Evolutionary conservation across 768 basidiomycete genomes (phyloP), one percentile per base, ranked within the genome.

Genomic region (Lactarius indigo): DNA sequence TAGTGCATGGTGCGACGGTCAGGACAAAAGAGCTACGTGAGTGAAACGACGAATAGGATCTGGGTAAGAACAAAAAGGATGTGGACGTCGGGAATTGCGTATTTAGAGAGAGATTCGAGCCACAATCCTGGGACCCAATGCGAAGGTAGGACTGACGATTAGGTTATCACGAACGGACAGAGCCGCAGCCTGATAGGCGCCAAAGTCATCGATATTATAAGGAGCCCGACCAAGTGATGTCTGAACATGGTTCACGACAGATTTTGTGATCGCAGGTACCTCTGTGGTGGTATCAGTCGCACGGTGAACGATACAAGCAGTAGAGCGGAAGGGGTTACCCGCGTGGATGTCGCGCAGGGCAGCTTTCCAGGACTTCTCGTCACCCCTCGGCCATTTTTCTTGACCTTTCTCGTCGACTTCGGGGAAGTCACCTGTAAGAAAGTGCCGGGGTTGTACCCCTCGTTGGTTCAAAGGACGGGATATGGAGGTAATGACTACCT

Each of bases 151-250:
- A 20, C 84, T 61, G 74, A 92, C 91, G 61, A 97, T 81, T 44
- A 98, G 84, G 73, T 92, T 88, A 77, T 98, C 96, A 64, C 95
- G 84, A 59, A 90, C 90, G 55, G 92, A 88, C 41, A 96, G 78
- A 4, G 96, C 94, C 18, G 92, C 85, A 4, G 95, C 95, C 76
- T 96, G 94, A 79, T 97, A 98, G 44, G 93, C 92, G 56, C 93
- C 92, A 41, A 94, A 78, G 75, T 90, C 79, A 75, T 92, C 90
- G 60, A 96, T 81, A 75, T 94, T 98, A 81, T 91, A 92, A 2
- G 94, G 85, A 75, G 95, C 93, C 57, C 95, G 88, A 6, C 94
- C 94, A 57, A 99, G 82, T 18, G 93, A 91, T 0, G 95, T 92
- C 74, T 94, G 91, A 28, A 92, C 90, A 73, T 94, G 92, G 73